Base-by-base conservation (phyloP, 371 early-diverging fungal species). In the Actinomortierella wolfii region DNA sequence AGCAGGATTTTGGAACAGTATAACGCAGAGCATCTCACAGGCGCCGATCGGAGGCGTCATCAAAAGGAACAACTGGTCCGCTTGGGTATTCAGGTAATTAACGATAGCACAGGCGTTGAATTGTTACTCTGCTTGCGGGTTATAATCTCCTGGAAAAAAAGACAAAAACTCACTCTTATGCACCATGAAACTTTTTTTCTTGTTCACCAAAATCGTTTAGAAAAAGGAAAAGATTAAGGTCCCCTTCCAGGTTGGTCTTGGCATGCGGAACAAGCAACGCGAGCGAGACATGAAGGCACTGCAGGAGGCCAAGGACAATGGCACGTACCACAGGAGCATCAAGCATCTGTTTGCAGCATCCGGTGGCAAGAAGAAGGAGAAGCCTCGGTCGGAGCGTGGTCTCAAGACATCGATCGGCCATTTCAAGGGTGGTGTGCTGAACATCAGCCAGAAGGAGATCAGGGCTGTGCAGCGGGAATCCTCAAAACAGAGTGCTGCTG, bases 251-350 rank as follows among this genome's bases (percentile, higher is more conserved):
- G 64, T 70, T 49, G 50, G 65, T 20, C 47, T 70, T 8, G 71
- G 71, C 8, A 70, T 70, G 71, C 64, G 60, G 58, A 57, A 60
- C 57, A 70, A 70, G 58, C 59, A 70, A 23, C 71, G 71, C 23
- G 71, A 70, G 59, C 51, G 71, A 41, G 71, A 70, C 26, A 3
- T 64, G 40, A 64, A 64, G 65, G 71, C 59, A 29, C 49, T 70
- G 40, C 65, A 70, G 34, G 71, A 70, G 61, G 69, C 71, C 39
- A 70, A 70, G 71, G 64, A 70, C 71, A 70, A 70, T 41, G 71
- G 70, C 25, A 70, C 64, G n/a, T 70, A 70, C 45, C 70, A 70
- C 65, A 70, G 64, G 61, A 60, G 64, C 28, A 70, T 70, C 65
- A 70, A 70, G 29, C 70, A 70, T 51, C 61, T 64, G 18, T 70